phyloP scores from a whole-genome alignment of 2,329 filamentous ascomycete species.

The Mycosphaerella sp. region DNA sequence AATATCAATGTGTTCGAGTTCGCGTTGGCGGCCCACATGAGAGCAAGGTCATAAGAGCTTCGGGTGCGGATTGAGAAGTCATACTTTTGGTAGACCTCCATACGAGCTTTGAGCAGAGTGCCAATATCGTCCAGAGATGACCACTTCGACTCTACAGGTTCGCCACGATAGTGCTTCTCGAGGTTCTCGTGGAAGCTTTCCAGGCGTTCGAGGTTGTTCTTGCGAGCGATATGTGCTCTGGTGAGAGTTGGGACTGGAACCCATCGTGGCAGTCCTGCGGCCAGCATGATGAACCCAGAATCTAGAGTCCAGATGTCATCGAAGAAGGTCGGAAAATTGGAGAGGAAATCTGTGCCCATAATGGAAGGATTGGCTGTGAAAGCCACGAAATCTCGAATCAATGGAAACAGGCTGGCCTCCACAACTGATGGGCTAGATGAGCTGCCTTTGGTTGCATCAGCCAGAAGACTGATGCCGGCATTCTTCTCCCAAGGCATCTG shows the following conservation, averaged over 20 bases:
- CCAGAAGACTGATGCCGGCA: slow-evolving; percentile 38
- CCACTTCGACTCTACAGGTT: slow-evolving; percentile 33
- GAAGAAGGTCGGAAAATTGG: slow-evolving; percentile 49
- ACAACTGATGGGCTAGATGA: slow-evolving; percentile 41
- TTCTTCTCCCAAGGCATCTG: slow-evolving; percentile 57
- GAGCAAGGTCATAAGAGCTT: slow-evolving; percentile 39
- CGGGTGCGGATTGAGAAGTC: slow-evolving; percentile 31
- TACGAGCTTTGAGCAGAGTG: slow-evolving; percentile 29
- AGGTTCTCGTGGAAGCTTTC: slow-evolving; percentile 30
- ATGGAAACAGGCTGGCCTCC: slow-evolving; percentile 47
- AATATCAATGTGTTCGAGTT: slow-evolving; percentile 46
- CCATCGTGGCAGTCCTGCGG: slow-evolving; percentile 52
- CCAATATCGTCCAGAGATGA: slow-evolving; percentile 34
- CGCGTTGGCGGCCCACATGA: slow-evolving; percentile 52
- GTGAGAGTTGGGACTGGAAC: slow-evolving; percentile 48
- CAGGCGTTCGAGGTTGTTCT: slow-evolving; percentile 25
- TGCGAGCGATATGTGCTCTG: slow-evolving; percentile 41
- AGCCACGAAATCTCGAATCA: slow-evolving; percentile 54
- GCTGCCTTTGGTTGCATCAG: slow-evolving; percentile 30
- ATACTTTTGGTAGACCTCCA: slow-evolving; percentile 31
- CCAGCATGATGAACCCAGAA: slow-evolving; percentile 48
- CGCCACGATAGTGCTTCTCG: slow-evolving; percentile 29
- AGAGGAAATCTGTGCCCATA: slow-evolving; percentile 49
- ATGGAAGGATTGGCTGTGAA: slow-evolving; percentile 45
- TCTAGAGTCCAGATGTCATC: slow-evolving; percentile 54